phyloP scores from a whole-genome alignment of 2,329 filamentous ascomycete genomes.

The Xylariaceae sp. region DNA sequence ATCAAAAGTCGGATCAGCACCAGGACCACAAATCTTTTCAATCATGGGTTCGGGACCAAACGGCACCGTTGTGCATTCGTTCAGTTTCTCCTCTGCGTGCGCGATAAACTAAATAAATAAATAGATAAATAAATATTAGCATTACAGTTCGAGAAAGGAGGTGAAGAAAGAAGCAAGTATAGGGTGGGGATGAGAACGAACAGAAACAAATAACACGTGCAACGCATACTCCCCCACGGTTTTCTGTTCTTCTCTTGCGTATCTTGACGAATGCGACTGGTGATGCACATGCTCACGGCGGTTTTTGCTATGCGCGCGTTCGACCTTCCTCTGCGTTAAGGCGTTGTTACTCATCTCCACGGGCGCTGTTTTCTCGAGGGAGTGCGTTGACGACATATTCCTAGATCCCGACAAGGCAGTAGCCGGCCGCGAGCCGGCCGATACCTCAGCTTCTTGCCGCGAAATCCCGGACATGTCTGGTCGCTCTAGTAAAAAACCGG shows the following conservation, averaged over 20 bases:
- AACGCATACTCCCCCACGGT: constrained; percentile 97
- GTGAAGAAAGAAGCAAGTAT: background rate
- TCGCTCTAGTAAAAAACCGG: constrained; percentile 47
- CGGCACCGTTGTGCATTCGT: constrained; percentile 73
- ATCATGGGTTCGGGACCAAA: constrained; percentile 78
- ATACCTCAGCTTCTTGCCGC: constrained; percentile 42
- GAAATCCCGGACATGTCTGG: constrained; percentile 45
- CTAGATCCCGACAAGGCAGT: constrained; percentile 45
- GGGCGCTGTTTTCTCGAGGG: constrained; percentile 43
- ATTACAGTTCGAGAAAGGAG: no score
- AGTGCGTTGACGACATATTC: constrained; percentile 27
- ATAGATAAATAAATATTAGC: constrained; percentile 22
- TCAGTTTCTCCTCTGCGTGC: constrained; percentile 94
- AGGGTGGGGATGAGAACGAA: constrained; percentile 37
- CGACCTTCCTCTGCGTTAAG: constrained; percentile 47
- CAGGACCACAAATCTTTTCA: constrained; percentile 84
- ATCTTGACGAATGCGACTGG: constrained; percentile 68
- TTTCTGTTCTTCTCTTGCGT: constrained; percentile 70
- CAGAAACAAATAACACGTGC: constrained; percentile 91
- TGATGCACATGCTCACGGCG: constrained; percentile 69
- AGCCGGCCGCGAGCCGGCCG: constrained; percentile 38
- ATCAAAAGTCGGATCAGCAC: constrained; percentile 83
- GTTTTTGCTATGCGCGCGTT: constrained; percentile 60
- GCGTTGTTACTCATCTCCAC: constrained; percentile 39
- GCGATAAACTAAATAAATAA: constrained; percentile 68